Conservation (phyloP, 2,329 filamentous ascomycete genomes). For the Magnaporthiopsis rhizophila region DNA sequence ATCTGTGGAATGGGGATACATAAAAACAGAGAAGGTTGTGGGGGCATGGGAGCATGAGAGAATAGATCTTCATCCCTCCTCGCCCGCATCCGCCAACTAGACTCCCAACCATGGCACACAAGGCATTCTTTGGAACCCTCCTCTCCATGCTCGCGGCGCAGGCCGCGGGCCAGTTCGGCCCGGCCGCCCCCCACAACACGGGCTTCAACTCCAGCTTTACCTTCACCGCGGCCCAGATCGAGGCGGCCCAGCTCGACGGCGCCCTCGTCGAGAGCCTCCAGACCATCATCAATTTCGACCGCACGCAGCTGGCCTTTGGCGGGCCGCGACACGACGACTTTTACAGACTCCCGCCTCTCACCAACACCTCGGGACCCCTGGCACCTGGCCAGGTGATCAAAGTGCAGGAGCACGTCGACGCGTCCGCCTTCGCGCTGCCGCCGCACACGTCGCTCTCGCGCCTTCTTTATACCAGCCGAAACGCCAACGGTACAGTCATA, state of each 20-base stretch:
- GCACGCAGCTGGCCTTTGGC: no score
- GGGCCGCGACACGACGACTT: no score
- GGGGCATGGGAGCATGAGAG: not conserved
- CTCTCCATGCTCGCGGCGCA: not conserved
- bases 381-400: no score
- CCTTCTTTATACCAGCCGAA: no score
- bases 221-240: constrained; percentile 18
- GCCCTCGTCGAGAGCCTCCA: not conserved
- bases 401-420: no score
- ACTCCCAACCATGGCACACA: not conserved
- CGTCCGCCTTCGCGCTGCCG: no score
- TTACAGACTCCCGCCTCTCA: no score
- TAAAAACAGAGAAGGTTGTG: not conserved
- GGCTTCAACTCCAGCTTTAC: constrained; percentile 23
- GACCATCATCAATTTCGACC: no score
- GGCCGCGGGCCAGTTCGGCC: not conserved
- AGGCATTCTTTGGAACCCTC: not conserved
- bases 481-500: no score
- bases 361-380: no score
- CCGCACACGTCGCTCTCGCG: no score
- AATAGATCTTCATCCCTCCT: not conserved
- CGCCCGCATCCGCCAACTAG: no score
- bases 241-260: constrained; percentile 15
- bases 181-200: not conserved
- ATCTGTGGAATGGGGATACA: not conserved